Percentiles rank a stretch among this genome's conserved stretches.
Conservation (phyloP, 257 asterid genomes). For the Leonotis leonurus region DNA sequence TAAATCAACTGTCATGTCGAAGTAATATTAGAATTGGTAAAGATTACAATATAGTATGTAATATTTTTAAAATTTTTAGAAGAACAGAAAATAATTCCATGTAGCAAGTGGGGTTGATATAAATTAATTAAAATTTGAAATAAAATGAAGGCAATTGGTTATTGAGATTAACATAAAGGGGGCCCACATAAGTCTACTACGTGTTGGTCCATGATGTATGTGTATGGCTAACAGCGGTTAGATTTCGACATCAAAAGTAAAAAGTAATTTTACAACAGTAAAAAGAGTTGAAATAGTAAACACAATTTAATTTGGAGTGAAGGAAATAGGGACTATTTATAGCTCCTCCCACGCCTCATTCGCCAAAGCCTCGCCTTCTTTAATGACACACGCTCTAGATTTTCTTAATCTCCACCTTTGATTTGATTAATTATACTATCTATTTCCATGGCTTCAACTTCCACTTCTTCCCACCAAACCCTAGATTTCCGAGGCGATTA, state of each 20-base stretch:
- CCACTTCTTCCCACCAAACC: too few species aligned
- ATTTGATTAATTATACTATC: neutral
- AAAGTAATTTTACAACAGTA: neutral
- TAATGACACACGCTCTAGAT: too few species aligned
- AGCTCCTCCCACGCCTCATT: constrained; percentile 9
- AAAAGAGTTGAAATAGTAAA: too few species aligned
- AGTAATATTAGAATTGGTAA: too few species aligned
- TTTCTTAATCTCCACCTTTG: neutral
- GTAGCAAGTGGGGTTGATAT: too few species aligned
- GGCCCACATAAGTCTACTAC: constrained; percentile 20
- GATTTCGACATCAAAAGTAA: constrained; percentile 30
- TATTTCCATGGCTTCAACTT: constrained; percentile 33
- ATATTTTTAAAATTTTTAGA: too few species aligned
- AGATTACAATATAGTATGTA: too few species aligned
- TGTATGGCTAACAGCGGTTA: constrained; percentile 42
- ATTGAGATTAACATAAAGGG: constrained; percentile 17
- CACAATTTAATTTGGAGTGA: neutral
- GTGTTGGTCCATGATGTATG: constrained; percentile 33
- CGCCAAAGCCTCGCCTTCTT: too few species aligned
- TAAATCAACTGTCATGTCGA: too few species aligned
- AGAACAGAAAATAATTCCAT: too few species aligned
- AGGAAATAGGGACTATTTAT: constrained; percentile 18
- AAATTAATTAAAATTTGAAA: too few species aligned
- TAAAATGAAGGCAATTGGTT: too few species aligned
- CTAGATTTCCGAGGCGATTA: neutral